A percentile compares a stretch with the other conserved stretches of the same genome.
Conservation (phyloP, 345 rosid species). For the Hevea brasiliensis region DNA sequence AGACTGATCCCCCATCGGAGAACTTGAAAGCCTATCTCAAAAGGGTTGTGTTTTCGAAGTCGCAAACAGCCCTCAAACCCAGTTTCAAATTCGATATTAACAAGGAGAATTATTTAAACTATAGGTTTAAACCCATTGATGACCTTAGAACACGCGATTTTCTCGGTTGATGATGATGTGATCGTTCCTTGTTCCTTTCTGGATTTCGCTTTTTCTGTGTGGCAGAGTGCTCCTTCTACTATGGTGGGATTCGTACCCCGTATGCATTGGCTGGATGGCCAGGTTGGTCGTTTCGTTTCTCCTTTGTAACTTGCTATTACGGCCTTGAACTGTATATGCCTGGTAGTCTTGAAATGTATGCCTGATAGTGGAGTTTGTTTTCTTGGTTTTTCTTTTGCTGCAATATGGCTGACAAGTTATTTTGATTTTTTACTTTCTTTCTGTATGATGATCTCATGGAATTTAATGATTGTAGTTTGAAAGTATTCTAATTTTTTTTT, state of each 20-base stretch:
- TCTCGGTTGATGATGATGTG: constrained; percentile 34
- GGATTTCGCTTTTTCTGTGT: constrained; percentile 32
- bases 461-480: not conserved
- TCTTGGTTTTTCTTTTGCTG: not conserved
- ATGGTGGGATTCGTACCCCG: constrained; percentile 39
- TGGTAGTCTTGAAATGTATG: not conserved
- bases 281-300: constrained; percentile 19
- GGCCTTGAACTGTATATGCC: not conserved
- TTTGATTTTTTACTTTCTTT: too few relatives aligned
- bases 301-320: not conserved
- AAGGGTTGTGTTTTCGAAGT: constrained; percentile 11
- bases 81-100: constrained; percentile 14
- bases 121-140: constrained; percentile 26
- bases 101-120: constrained; percentile 10
- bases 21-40: constrained; percentile 16
- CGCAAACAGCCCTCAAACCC: constrained; percentile 3
- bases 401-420: not conserved
- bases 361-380: not conserved
- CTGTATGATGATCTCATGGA: not conserved
- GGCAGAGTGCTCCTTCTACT: constrained; percentile 29
- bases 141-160: constrained; percentile 32
- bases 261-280: constrained; percentile 24
- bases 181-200: constrained; percentile 31
- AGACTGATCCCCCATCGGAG: constrained; percentile 17
- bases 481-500: too few relatives aligned